Percentiles rank a stretch among this genome's conserved stretches.
Evolutionary conservation across 345 rosid genomes (phyloP).

Genomic region (Syzygium jambos): DNA sequence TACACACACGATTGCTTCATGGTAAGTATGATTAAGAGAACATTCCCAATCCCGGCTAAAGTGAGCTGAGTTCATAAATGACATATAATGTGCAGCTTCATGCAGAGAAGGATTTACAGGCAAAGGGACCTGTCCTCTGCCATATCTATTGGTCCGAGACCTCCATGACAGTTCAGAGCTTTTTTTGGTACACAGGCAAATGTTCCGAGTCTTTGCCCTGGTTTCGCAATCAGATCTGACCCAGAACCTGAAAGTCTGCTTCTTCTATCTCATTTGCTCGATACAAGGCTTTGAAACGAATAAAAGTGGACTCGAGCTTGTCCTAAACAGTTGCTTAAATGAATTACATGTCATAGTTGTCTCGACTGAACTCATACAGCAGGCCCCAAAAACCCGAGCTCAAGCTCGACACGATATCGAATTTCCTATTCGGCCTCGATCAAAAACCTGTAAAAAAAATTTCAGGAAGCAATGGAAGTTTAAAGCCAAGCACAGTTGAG

Average conservation of each 20-base stretch:
- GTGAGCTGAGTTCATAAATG: not conserved
- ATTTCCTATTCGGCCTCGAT: not conserved
- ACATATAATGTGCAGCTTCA: not conserved
- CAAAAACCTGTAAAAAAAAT: not conserved
- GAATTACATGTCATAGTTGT: not conserved
- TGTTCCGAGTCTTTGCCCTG: not conserved
- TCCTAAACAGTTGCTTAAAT: not conserved
- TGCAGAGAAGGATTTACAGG: not conserved
- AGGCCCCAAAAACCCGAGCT: not conserved
- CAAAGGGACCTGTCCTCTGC: not conserved
- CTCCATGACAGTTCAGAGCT: not conserved
- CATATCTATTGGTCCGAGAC: not conserved
- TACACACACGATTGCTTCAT: not conserved
- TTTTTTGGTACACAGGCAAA: not conserved
- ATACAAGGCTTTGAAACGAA: not conserved
- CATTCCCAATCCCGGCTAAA: accelerated
- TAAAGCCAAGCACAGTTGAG: not conserved
- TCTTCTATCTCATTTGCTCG: not conserved
- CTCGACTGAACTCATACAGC: not conserved
- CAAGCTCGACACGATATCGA: not conserved
- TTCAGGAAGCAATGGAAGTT: not conserved
- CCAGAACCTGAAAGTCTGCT: not conserved
- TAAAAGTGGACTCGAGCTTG: not conserved
- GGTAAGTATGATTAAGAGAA: too few species aligned
- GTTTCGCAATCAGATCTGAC: not conserved